These are phyloP conservation scores for Trametes cingulata DNA, from an alignment of 768 basidiomycete genomes.

Conservation along the genomic window DNA sequence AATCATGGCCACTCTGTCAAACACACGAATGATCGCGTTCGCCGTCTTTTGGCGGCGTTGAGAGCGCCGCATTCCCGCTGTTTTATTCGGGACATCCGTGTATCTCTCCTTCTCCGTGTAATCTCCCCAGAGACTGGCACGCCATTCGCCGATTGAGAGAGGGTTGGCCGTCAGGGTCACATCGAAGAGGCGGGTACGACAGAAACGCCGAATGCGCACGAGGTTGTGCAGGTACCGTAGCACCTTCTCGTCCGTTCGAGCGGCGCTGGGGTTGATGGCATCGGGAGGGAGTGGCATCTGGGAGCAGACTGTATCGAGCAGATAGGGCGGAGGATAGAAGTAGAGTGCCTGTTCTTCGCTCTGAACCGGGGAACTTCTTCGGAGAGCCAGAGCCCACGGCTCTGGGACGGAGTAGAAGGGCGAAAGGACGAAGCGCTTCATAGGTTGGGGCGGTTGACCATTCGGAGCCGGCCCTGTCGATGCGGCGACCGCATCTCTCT, in stretches of 20 bases:
- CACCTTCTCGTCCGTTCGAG: not conserved
- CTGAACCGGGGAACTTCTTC: not conserved
- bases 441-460: too few relatives aligned
- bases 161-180: not conserved
- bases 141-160: slow-evolving; percentile 1
- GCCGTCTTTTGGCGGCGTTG: not conserved
- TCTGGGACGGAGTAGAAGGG: not conserved
- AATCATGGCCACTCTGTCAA: not conserved
- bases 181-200: not conserved
- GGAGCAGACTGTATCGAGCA: slow-evolving; percentile 6
- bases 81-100: too few relatives aligned
- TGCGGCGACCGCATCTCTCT: too few relatives aligned
- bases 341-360: not conserved
- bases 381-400: not conserved
- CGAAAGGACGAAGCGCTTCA: too few relatives aligned
- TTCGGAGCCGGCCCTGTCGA: too few relatives aligned
- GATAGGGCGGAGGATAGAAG: slow-evolving; percentile 8
- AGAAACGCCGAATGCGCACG: not conserved
- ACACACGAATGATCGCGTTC: not conserved
- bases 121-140: slow-evolving; percentile 1
- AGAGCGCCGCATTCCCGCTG: too few relatives aligned
- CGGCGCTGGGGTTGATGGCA: too few relatives aligned
- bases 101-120: not conserved
- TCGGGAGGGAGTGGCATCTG: too few relatives aligned
- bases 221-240: slow-evolving; percentile 1